These are phyloP conservation scores for Globisporangium orthogonon DNA, from an alignment of 352 stramenopile species.

Conservation along the genomic window DNA sequence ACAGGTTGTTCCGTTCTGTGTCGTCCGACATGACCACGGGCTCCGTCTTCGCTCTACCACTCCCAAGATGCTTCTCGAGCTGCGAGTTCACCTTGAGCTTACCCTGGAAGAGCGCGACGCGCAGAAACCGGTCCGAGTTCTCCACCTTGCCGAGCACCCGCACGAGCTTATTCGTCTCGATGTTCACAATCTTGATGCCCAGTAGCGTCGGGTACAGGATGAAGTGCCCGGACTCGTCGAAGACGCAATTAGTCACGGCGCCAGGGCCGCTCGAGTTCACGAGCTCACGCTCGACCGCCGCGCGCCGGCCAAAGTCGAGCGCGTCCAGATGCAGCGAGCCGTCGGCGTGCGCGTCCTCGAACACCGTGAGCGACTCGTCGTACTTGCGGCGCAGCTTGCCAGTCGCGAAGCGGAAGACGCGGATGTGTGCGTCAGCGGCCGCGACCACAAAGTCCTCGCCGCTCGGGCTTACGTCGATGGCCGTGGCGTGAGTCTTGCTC, in stretches of 20 bases:
- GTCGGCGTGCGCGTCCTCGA: constrained; percentile 82
- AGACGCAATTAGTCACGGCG: constrained; percentile 79
- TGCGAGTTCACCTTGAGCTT: constrained; percentile 95
- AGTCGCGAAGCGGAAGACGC: constrained; percentile 85
- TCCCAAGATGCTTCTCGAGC: constrained; percentile 83
- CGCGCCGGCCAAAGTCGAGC: constrained; percentile 84
- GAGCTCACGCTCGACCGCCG: constrained; percentile 83
- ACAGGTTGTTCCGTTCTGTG: constrained; percentile 25
- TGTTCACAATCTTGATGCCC: constrained; percentile 96
- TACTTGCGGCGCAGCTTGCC: constrained; percentile 88
- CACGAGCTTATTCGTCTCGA: constrained; percentile 91
- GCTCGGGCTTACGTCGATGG: constrained; percentile 59
- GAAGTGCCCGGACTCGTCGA: constrained; percentile 95
- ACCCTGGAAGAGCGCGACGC: constrained; percentile 91
- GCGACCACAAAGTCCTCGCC: constrained; percentile 85
- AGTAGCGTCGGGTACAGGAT: constrained; percentile 94
- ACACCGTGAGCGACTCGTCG: constrained; percentile 85
- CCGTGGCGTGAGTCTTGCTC: constrained; percentile 77
- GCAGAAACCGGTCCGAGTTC: constrained; percentile 93
- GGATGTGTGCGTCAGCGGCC: constrained; percentile 84
- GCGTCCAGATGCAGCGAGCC: constrained; percentile 73
- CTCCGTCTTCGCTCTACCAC: constrained; percentile 42
- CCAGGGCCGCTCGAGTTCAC: constrained; percentile 22
- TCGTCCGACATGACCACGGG: constrained; percentile 64
- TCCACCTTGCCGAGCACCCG: constrained; percentile 93